Conservation (phyloP, 2,329 filamentous ascomycete species). For the Claviceps sp. region DNA sequence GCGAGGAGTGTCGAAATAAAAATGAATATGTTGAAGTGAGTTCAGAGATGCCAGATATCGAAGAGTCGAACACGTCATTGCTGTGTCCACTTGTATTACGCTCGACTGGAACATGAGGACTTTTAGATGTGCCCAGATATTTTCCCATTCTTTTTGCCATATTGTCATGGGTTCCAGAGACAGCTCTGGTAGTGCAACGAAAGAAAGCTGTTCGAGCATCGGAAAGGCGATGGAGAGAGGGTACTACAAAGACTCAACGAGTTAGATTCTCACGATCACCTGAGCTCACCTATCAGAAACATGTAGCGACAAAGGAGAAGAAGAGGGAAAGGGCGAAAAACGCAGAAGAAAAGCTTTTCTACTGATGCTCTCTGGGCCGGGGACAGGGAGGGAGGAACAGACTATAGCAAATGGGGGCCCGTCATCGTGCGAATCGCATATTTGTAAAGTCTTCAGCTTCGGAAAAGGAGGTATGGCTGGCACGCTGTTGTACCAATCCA, state of each 20-base stretch:
- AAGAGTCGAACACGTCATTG: slow-evolving; percentile 5
- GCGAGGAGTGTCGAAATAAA: slow-evolving; percentile 7
- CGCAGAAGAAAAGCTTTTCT: no score
- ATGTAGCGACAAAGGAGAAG: no score
- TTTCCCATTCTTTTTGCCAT: slow-evolving; percentile 10
- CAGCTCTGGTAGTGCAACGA: no score
- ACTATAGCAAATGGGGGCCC: slow-evolving; percentile 3
- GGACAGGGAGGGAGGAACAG: background rate
- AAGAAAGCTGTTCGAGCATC: no score
- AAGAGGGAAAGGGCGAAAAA: no score
- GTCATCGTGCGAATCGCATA: slow-evolving; percentile 9
- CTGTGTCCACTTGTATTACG: no score
- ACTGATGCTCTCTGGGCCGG: no score
- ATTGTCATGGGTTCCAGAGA: no score
- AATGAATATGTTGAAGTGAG: slow-evolving; percentile 17
- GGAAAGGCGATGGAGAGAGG: slow-evolving; percentile 8
- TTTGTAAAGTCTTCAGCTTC: slow-evolving; percentile 16
- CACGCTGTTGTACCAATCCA: slow-evolving; percentile 8
- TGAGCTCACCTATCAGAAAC: no score
- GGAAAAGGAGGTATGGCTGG: slow-evolving; percentile 12
- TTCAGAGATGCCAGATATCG: slow-evolving; percentile 15
- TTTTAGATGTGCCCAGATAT: background rate
- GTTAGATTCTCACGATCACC: background rate
- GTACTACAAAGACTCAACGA: slow-evolving; percentile 10
- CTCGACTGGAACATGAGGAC: slow-evolving; percentile 10